Percentiles rank a stretch among this genome's conserved stretches.
Evolutionary conservation across 1,284 basidiomycete species (phyloP).

Genomic region (Coniferiporia sulphurascens): DNA sequence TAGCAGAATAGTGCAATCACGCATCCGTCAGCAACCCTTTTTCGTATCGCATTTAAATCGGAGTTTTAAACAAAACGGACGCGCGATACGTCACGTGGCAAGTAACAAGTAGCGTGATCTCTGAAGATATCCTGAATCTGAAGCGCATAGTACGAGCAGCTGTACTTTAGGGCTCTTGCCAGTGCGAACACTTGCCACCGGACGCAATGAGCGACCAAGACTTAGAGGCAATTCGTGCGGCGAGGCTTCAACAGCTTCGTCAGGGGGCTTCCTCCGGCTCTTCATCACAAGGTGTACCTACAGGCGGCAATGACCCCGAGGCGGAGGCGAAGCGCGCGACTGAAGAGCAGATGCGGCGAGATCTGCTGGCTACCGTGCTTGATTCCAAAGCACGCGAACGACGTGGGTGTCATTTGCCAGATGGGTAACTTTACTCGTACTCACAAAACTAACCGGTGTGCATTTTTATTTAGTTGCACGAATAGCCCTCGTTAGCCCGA

Average conservation of each 20-base stretch:
- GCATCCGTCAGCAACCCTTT: too few species aligned
- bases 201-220: slow-evolving; percentile 35
- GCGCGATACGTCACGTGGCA: too few species aligned
- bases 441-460: neutral
- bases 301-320: slow-evolving; percentile 7
- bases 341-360: slow-evolving; percentile 73
- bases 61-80: too few species aligned
- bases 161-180: too few species aligned
- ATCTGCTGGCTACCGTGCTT: slow-evolving; percentile 84
- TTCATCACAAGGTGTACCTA: slow-evolving; percentile 6
- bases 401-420: slow-evolving; percentile 47
- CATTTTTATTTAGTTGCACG: slow-evolving; percentile 61
- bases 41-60: too few species aligned
- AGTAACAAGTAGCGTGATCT: too few species aligned
- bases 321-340: slow-evolving; percentile 51
- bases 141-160: too few species aligned
- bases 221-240: slow-evolving; percentile 41
- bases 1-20: too few species aligned
- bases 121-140: too few species aligned
- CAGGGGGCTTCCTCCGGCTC: slow-evolving; percentile 22
- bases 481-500: slow-evolving; percentile 89
- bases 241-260: slow-evolving; percentile 36
- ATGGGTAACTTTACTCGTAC: slow-evolving; percentile 1
- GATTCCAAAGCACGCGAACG: slow-evolving; percentile 87
- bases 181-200: neutral